Evolutionary conservation across 2,329 filamentous ascomycete genomes (phyloP).

Genomic region (Pseudogymnoascus sp.): DNA sequence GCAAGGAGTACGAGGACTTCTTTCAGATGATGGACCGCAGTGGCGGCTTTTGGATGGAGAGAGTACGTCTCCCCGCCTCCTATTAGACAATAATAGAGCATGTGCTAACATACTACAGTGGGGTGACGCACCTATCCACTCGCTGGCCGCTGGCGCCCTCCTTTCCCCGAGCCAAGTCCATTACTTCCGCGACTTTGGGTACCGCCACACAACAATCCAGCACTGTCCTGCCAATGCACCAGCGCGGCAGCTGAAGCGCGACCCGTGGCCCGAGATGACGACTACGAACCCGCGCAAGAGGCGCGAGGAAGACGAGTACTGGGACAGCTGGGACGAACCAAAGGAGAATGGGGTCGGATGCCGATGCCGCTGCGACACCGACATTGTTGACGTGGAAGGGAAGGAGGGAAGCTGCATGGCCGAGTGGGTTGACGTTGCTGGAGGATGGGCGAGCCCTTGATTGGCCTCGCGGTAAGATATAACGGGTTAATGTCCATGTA

Average conservation of each 20-base stretch:
- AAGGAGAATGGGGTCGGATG: slow-evolving; percentile 97
- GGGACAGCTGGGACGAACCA: slow-evolving; percentile 76
- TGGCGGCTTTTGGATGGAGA: slow-evolving; percentile 98
- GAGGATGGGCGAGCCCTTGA: slow-evolving; percentile 65
- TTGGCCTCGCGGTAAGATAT: background rate
- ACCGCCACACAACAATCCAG: slow-evolving; percentile 96
- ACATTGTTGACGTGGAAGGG: slow-evolving; percentile 94
- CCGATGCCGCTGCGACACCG: slow-evolving; percentile 91
- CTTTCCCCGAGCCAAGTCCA: slow-evolving; percentile 78
- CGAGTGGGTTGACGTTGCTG: slow-evolving; percentile 96
- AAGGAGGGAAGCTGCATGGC: slow-evolving; percentile 92
- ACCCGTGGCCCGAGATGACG: slow-evolving; percentile 74
- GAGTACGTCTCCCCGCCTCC: slow-evolving; percentile 50
- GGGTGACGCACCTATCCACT: slow-evolving; percentile 98
- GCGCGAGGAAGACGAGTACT: slow-evolving; percentile 90
- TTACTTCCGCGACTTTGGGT: slow-evolving; percentile 98
- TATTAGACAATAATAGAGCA: background rate
- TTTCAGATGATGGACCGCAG: slow-evolving; percentile 98
- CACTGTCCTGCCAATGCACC: slow-evolving; percentile 96
- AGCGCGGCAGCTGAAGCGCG: slow-evolving; percentile 70
- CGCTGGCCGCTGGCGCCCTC: slow-evolving; percentile 84
- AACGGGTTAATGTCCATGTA: background rate
- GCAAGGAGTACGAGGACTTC: slow-evolving; percentile 95
- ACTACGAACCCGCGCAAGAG: slow-evolving; percentile 76
- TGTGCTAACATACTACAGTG: slow-evolving; percentile 50